Conservation (phyloP, 805 yeast genomes). For the Saturnispora ahearnii region DNA sequence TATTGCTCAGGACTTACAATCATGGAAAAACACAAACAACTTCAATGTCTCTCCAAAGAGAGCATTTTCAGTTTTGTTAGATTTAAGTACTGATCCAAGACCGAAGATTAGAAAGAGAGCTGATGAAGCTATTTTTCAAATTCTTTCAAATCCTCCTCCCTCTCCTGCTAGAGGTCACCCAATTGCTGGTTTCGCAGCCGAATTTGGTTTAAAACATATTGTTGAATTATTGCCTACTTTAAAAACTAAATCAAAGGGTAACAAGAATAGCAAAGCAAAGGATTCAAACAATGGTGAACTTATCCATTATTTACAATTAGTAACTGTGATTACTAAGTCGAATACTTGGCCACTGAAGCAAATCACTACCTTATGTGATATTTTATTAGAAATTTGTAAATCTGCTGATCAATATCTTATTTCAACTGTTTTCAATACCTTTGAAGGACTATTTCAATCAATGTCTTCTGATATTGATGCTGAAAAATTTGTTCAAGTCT, state of each 20-base stretch:
- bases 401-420: constrained; percentile 79
- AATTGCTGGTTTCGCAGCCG: constrained; percentile 63
- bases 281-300: constrained; percentile 46
- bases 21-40: constrained; percentile 58
- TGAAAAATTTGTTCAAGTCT: constrained; percentile 53
- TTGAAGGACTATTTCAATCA: constrained; percentile 68
- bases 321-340: constrained; percentile 60
- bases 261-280: constrained; percentile 34
- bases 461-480: constrained; percentile 45
- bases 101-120: constrained; percentile 97
- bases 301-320: constrained; percentile 70
- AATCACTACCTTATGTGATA: constrained; percentile 66
- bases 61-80: constrained; percentile 70
- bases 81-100: constrained; percentile 74
- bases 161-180: constrained; percentile 75
- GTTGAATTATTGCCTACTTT: constrained; percentile 35
- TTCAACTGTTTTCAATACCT: constrained; percentile 73
- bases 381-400: constrained; percentile 64
- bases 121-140: constrained; percentile 67
- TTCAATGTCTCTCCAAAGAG: constrained; percentile 62
- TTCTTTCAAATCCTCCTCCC: constrained; percentile 56
- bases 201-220: constrained; percentile 51
- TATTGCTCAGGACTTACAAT: constrained; percentile 65
- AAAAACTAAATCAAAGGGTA: constrained; percentile 13
- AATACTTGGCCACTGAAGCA: constrained; percentile 75